A percentile compares a stretch with the other conserved stretches of the same genome.
phyloP scores from a whole-genome alignment of 331 rosid genomes.

The Pyracantha coccinea region DNA sequence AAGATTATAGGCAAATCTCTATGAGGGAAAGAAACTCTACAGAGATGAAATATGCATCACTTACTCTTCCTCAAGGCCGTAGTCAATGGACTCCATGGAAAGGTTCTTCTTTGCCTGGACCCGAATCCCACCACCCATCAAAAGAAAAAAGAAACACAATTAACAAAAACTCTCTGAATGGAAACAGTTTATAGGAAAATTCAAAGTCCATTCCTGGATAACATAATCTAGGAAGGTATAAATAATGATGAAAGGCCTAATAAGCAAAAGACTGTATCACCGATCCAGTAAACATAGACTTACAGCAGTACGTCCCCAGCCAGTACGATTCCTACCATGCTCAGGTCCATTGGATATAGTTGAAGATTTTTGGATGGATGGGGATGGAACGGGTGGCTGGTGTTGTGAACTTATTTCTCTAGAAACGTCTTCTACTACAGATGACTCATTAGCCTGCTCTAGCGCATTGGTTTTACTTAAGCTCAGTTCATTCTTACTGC shows the following conservation, averaged over 20 bases:
- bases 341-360: constrained; percentile 39
- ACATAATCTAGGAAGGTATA: constrained; percentile 6
- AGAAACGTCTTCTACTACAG: constrained; percentile 24
- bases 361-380: constrained; percentile 39
- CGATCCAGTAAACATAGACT: constrained; percentile 33
- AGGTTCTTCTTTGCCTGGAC: constrained; percentile 89
- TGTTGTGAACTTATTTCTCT: constrained; percentile 19
- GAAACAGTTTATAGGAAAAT: neutral
- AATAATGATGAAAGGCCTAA: constrained; percentile 6
- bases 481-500: constrained; percentile 15
- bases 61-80: constrained; percentile 61
- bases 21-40: neutral
- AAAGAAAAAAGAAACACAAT: constrained; percentile 7
- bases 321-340: constrained; percentile 22
- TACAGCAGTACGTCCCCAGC: constrained; percentile 71
- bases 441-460: constrained; percentile 27
- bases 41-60: constrained; percentile 32
- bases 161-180: constrained; percentile 1
- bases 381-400: constrained; percentile 19
- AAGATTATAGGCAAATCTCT: neutral
- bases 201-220: neutral
- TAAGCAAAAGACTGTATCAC: neutral
- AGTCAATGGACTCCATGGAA: constrained; percentile 83
- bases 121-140: neutral
- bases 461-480: constrained; percentile 20